These are phyloP conservation scores for Cardamine chenopodiifolia DNA, from an alignment of 345 rosid genomes.

Conservation along the genomic window DNA sequence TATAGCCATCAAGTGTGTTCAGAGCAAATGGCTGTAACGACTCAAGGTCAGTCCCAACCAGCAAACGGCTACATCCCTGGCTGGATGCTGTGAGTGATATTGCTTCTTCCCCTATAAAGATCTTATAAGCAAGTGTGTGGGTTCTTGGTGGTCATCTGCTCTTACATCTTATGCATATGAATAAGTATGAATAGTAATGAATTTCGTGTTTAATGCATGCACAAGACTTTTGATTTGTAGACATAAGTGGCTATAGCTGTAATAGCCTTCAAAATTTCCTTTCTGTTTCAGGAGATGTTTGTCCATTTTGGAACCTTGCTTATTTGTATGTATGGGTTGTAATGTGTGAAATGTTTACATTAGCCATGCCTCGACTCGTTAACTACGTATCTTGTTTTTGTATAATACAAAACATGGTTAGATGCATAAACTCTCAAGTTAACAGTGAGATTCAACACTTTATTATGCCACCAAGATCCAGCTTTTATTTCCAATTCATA, in stretches of 20 bases:
- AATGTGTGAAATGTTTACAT: conserved; percentile 8
- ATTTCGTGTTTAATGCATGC: conserved; percentile 30
- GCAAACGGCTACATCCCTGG: conserved; percentile 91
- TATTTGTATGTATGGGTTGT: conserved; percentile 24
- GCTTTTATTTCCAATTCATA: conserved; percentile 14
- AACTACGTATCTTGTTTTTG: too few species aligned
- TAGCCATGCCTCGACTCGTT: too few species aligned
- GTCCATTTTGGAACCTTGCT: conserved; percentile 25
- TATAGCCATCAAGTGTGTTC: conserved; percentile 59
- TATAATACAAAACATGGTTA: too few species aligned
- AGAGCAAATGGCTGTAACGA: conserved; percentile 63
- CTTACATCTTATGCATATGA: conserved; percentile 18
- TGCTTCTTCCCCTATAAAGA: conserved; percentile 12
- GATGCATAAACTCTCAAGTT: neutral
- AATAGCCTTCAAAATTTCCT: neutral
- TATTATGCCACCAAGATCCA: too few species aligned
- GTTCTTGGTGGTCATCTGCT: too few species aligned
- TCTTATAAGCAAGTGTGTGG: conserved; percentile 12
- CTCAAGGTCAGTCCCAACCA: conserved; percentile 56
- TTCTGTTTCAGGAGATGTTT: conserved; percentile 19
- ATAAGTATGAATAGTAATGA: neutral
- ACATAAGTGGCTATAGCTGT: conserved; percentile 30
- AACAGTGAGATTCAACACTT: too few species aligned
- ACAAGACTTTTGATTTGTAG: conserved; percentile 28
- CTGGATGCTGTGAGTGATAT: conserved; percentile 83